These are phyloP conservation scores for Trichophyton benhamiae DNA, from an alignment of 2,329 filamentous ascomycete species.

Conservation along the genomic window DNA sequence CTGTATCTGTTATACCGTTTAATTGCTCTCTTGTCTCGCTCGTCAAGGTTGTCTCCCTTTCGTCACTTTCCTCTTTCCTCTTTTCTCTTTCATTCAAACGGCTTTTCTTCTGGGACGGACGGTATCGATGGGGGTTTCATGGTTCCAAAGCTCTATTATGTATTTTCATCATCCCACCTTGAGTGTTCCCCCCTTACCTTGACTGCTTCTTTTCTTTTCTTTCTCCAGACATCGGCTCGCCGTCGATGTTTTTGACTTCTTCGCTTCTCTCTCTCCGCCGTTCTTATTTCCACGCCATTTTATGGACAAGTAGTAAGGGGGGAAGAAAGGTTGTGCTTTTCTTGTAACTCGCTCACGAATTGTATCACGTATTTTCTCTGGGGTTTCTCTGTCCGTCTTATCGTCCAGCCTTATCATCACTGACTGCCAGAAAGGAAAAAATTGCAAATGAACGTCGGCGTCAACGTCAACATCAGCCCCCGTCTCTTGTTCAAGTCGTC, in stretches of 20 bases:
- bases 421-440: neutral
- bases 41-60: neutral
- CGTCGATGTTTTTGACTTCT: neutral
- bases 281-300: neutral
- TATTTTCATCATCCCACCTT: conserved; percentile 1
- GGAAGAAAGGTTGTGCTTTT: neutral
- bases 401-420: neutral
- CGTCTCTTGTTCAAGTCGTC: neutral
- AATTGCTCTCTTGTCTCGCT: conserved; percentile 3
- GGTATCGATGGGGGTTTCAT: conserved; percentile 9
- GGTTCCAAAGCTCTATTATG: conserved; percentile 1
- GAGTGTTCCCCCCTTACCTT: conserved; percentile 1
- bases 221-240: neutral
- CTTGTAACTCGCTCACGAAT: neutral
- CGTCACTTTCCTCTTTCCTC: neutral
- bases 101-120: conserved; percentile 7
- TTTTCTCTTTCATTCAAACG: neutral
- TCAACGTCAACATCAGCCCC: neutral
- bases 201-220: neutral
- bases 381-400: neutral
- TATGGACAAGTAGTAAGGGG: neutral
- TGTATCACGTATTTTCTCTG: neutral
- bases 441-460: neutral
- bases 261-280: too few relatives aligned
- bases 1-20: conserved; percentile 1